phyloP scores from a whole-genome alignment of 2,329 filamentous ascomycete genomes.

The Bipolaris cookei region DNA sequence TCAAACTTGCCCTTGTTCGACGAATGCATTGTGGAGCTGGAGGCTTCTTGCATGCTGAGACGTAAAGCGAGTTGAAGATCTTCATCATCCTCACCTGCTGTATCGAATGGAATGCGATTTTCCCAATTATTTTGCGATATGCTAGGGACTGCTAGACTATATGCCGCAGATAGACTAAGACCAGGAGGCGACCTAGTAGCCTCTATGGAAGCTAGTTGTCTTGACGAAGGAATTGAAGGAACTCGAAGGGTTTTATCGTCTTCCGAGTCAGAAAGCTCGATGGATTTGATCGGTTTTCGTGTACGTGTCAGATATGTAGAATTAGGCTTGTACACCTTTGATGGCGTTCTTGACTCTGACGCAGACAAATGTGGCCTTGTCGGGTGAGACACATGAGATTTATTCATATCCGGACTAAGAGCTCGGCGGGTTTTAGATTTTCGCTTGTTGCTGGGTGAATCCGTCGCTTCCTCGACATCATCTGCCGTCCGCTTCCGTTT shows the following conservation, averaged over 20 bases:
- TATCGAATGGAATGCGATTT: background rate
- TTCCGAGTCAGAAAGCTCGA: conserved; percentile 21
- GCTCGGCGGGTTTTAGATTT: conserved; percentile 1
- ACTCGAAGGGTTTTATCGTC: conserved; percentile 1
- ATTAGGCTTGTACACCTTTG: background rate
- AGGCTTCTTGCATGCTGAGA: conserved; percentile 17
- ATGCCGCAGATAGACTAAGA: background rate
- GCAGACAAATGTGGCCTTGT: background rate
- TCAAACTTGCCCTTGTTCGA: conserved; percentile 1
- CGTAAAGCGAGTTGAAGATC: conserved; percentile 17
- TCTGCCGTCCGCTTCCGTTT: conserved; percentile 23
- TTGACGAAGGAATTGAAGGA: background rate
- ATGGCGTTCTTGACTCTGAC: background rate
- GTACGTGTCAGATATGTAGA: background rate
- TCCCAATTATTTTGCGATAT: background rate
- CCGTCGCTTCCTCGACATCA: background rate
- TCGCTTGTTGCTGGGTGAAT: conserved; percentile 2
- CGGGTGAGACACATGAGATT: background rate
- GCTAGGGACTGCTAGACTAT: background rate
- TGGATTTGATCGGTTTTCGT: conserved; percentile 1
- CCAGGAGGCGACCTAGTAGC: background rate
- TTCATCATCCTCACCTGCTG: conserved; percentile 7
- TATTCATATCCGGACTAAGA: background rate
- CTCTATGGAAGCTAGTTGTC: background rate
- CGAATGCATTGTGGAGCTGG: background rate